These are phyloP conservation scores for Didymella keratinophila DNA, from an alignment of 2,329 filamentous ascomycete species.

Conservation along the genomic window DNA sequence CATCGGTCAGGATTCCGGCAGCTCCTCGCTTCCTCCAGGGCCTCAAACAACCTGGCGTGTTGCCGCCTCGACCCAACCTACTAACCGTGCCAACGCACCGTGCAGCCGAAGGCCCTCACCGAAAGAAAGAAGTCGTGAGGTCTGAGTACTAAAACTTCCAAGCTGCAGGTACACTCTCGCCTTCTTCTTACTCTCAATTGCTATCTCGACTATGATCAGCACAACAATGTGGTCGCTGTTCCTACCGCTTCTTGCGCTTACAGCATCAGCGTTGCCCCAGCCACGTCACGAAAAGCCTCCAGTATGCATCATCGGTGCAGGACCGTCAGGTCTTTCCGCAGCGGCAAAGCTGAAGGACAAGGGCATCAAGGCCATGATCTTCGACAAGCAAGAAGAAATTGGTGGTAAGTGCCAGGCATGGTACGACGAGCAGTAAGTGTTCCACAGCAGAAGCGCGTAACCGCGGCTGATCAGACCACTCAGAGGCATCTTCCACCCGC, in stretches of 20 bases:
- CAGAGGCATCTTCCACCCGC: conserved; percentile 51
- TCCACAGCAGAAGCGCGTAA: conserved; percentile 34
- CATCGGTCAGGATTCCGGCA: conserved; percentile 27
- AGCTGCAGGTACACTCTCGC: conserved; percentile 35
- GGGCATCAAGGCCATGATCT: conserved; percentile 47
- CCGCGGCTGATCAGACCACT: conserved; percentile 45
- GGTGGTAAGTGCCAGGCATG: conserved; percentile 51
- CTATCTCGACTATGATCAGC: conserved; percentile 27
- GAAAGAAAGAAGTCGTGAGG: conserved; percentile 23
- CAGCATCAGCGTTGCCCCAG: conserved; percentile 39
- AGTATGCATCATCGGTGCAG: conserved; percentile 51
- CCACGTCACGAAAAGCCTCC: conserved; percentile 36
- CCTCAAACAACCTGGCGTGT: conserved; percentile 36
- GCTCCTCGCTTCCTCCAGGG: conserved; percentile 31
- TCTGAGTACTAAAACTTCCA: conserved; percentile 34
- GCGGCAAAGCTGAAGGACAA: conserved; percentile 45
- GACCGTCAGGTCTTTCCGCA: conserved; percentile 47
- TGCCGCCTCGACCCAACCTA: conserved; percentile 39
- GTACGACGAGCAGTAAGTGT: conserved; percentile 50
- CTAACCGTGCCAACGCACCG: conserved; percentile 50
- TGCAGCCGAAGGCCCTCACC: conserved; percentile 39
- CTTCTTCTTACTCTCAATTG: conserved; percentile 29
- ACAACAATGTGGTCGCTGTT: conserved; percentile 34
- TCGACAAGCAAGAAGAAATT: conserved; percentile 47
- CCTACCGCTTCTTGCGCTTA: conserved; percentile 34